Conservation (phyloP, 495 filamentous ascomycete species). For the Annulohypoxylon moriforme region DNA sequence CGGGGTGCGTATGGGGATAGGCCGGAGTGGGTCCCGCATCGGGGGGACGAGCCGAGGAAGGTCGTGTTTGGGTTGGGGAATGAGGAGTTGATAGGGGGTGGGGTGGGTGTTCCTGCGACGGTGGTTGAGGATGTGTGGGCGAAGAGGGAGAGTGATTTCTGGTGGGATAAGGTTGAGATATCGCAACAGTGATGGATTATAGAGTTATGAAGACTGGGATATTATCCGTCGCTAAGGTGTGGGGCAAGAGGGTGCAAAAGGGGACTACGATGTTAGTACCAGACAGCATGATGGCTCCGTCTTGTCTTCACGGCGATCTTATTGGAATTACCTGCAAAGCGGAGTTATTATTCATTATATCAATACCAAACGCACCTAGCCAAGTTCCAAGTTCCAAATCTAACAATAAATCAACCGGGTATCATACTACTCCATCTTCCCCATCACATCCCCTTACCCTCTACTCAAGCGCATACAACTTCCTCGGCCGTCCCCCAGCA, state of each 20-base stretch:
- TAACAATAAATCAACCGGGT: conserved; percentile 17
- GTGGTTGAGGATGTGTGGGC: background rate
- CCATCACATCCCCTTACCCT: background rate
- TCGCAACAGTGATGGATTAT: background rate
- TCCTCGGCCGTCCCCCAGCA: conserved; percentile 53
- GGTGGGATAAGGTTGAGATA: conserved; percentile 7
- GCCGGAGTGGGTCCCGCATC: background rate
- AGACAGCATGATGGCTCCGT: background rate
- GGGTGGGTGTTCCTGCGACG: background rate
- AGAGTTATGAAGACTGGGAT: too few relatives aligned
- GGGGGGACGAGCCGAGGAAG: background rate
- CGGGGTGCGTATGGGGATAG: background rate
- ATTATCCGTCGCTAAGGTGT: too few relatives aligned
- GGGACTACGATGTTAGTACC: too few relatives aligned
- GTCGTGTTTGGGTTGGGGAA: background rate
- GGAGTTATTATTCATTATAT: conserved; percentile 5
- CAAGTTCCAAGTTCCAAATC: background rate
- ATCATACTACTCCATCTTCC: conserved; percentile 22
- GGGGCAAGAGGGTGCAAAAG: too few relatives aligned
- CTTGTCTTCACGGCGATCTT: background rate
- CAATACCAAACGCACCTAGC: background rate
- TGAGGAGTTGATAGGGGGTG: background rate
- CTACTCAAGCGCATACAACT: conserved; percentile 53
- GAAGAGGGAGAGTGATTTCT: background rate
- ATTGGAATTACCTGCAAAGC: too few relatives aligned